Evolutionary conservation across 441 rosid genomes (phyloP).

Genomic region (Capsella rubella): DNA sequence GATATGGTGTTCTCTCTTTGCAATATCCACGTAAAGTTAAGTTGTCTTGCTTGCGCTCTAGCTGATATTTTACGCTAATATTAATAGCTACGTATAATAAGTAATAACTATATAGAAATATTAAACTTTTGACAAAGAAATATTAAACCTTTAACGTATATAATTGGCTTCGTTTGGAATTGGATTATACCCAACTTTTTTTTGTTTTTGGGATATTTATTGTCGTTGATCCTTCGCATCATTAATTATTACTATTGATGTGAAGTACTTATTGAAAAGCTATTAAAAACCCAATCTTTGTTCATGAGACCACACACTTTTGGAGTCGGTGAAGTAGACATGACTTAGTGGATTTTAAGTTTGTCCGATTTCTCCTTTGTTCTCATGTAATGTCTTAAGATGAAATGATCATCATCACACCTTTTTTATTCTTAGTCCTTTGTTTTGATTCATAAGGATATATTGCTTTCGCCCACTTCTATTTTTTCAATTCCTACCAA

Average conservation of each 20-base stretch:
- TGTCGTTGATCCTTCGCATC: constrained; percentile 30
- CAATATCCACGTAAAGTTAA: constrained; percentile 10
- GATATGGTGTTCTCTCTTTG: constrained; percentile 8
- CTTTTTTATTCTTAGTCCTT: constrained; percentile 24
- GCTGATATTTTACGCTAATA: not conserved
- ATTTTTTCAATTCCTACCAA: not conserved
- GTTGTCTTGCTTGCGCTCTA: constrained; percentile 18
- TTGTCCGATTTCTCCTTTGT: constrained; percentile 40
- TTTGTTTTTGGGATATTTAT: constrained; percentile 12
- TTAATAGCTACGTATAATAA: not conserved
- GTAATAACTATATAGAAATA: no score
- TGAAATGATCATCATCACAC: constrained; percentile 38
- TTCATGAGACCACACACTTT: constrained; percentile 40
- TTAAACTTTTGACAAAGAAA: no score
- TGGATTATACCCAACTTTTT: not conserved
- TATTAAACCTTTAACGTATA: no score
- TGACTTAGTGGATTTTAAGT: constrained; percentile 45
- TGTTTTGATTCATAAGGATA: constrained; percentile 36
- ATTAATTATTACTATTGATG: constrained; percentile 6
- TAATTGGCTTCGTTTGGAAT: no score
- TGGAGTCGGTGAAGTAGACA: constrained; percentile 43
- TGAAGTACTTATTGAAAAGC: constrained; percentile 11
- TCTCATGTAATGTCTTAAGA: constrained; percentile 44
- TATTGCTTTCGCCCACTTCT: constrained; percentile 31
- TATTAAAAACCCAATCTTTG: constrained; percentile 36